Conservation (phyloP, 2,329 filamentous ascomycete genomes). For the Phyllosticta paracitricarpa region DNA sequence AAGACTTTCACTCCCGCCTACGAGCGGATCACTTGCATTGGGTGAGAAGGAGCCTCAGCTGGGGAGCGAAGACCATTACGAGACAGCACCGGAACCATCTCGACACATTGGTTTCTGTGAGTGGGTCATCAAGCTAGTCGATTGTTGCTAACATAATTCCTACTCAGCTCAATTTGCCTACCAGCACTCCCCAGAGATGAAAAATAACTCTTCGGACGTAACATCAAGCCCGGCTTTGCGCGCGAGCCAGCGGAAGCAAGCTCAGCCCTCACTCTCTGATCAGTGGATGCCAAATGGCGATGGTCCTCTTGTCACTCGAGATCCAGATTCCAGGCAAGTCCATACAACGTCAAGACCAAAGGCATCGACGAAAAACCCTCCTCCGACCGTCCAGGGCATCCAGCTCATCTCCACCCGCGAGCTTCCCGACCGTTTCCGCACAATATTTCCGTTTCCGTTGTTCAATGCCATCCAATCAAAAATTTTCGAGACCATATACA, state of each 20-base stretch:
- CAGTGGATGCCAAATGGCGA: not conserved
- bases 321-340: not conserved
- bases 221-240: conserved; percentile 33
- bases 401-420: conserved; percentile 47
- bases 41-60: not conserved
- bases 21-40: not conserved
- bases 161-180: conserved; percentile 16
- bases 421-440: conserved; percentile 59
- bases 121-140: not conserved
- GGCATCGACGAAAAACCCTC: not conserved
- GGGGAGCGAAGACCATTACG: not conserved
- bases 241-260: conserved; percentile 23
- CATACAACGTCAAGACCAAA: not conserved
- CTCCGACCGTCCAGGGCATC: conserved; percentile 49
- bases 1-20: conserved; percentile 28
- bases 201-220: conserved; percentile 23
- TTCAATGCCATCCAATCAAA: conserved; percentile 82
- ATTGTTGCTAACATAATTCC: not conserved
- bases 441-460: conserved; percentile 60
- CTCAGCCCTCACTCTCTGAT: not conserved
- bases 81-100: not conserved
- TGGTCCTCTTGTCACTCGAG: not conserved
- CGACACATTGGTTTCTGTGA: not conserved
- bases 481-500: conserved; percentile 59
- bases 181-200: conserved; percentile 11